Base-by-base conservation (phyloP, 805 yeast genomes). In the Saturnispora zaruensis region DNA sequence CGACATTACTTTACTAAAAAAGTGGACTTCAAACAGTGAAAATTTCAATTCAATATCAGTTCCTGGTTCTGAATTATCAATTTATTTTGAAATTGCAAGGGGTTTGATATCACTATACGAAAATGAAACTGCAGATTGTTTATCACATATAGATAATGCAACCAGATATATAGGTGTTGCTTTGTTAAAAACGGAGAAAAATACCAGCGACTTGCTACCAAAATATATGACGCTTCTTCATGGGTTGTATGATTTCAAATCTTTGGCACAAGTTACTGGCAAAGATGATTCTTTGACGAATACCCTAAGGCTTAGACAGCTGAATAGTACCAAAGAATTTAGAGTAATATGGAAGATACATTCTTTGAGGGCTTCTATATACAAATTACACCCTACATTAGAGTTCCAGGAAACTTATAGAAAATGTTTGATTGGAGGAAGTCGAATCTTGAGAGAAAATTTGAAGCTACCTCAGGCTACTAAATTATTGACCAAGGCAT, bases 391-490 rank as follows among this genome's bases (percentile, higher is more conserved):
- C 49, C 66, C 66, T 1, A 46, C 41, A 2, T 18, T 40, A 1
- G 55, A 51, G 1, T 59, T 63, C 23, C 52, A 57, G 21, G 54
- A 63, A 1, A 71, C 71, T 44, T 60, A 74, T 9, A 76, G 78
- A 6, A 71, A 75, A 24, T 73, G 82, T 0, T 78, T 82, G 67
- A 67, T 87, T 18, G 66, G 73, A 20, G 74, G 82, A 32, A 81
- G 96, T 0, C 70, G 72, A 45, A 69, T 84, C 23, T 81, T 95
- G 5, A 68, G 96, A 46, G 75, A 79, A 50, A 79, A 81, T 51
- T 77, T 80, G 8, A 74, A 90, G 52, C 67, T 82, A 3, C 93
- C 87, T 57, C 71, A 87, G 36, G 84, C 96, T 0, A 79, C 87
- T 2, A 75, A 81, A 20, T 74, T 82, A 7, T 76, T 84, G 21